Evolutionary conservation across 179 eudicot genomes (phyloP).

Genomic region (Drosera spatulata): DNA sequence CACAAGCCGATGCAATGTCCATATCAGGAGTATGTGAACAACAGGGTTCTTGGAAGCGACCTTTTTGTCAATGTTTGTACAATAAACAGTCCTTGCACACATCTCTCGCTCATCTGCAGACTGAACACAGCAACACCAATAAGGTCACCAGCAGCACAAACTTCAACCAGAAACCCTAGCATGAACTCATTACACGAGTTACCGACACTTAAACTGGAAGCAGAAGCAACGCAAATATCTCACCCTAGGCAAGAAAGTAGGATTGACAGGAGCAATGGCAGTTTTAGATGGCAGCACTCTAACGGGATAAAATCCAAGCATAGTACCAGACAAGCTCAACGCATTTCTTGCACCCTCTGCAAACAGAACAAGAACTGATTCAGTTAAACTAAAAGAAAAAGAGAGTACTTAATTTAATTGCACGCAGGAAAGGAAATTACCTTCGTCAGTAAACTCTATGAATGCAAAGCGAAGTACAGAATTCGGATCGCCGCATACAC

Average conservation of each 20-base stretch:
- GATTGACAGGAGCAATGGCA: constrained; percentile 77
- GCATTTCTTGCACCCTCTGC: not conserved
- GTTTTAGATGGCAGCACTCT: constrained; percentile 71
- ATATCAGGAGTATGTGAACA: not conserved
- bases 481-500: too few relatives aligned
- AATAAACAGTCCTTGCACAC: constrained; percentile 39
- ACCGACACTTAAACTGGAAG: not conserved
- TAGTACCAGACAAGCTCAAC: too few relatives aligned
- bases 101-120: constrained; percentile 46
- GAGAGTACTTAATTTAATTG: too few relatives aligned
- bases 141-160: not conserved
- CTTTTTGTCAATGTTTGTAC: constrained; percentile 18
- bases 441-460: constrained; percentile 17
- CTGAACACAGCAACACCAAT: constrained; percentile 17
- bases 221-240: constrained; percentile 2
- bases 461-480: constrained; percentile 37
- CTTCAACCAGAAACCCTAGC: not conserved
- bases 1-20: not conserved
- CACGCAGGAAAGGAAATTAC: too few relatives aligned
- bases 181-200: not conserved
- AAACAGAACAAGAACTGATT: too few relatives aligned
- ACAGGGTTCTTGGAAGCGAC: constrained; percentile 10
- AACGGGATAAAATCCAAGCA: constrained; percentile 25
- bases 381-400: too few relatives aligned
- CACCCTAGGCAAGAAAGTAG: constrained; percentile 15